Evolutionary conservation across 352 stramenopile genomes (phyloP).

Genomic region (Lagenidium sp.): DNA sequence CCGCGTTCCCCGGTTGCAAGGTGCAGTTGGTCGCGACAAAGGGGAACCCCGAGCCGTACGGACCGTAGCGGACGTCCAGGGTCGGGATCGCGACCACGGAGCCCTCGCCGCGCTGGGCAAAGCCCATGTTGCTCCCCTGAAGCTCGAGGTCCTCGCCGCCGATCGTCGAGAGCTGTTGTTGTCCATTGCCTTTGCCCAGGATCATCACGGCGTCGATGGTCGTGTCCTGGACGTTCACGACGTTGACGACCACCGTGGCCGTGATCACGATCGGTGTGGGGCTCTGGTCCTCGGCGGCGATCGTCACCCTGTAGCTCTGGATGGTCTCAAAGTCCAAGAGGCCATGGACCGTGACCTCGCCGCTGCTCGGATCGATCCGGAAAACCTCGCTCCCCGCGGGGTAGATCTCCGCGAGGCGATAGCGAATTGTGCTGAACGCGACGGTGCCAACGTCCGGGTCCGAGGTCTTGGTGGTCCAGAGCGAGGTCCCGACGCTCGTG

Average conservation of each 20-base stretch:
- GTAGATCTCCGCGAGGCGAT: constrained; percentile 17
- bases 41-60: constrained; percentile 21
- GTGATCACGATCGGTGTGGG: constrained; percentile 1
- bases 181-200: background rate
- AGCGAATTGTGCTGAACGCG: constrained; percentile 24
- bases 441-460: constrained; percentile 30
- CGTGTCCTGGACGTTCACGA: constrained; percentile 18
- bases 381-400: constrained; percentile 21
- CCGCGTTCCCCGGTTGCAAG: constrained; percentile 34
- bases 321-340: constrained; percentile 39
- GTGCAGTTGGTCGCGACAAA: constrained; percentile 30
- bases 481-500: constrained; percentile 6
- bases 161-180: constrained; percentile 14
- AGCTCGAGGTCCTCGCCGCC: constrained; percentile 29
- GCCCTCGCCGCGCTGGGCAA: constrained; percentile 31
- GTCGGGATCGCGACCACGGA: constrained; percentile 21
- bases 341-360: constrained; percentile 19
- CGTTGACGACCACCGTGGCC: background rate
- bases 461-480: constrained; percentile 18
- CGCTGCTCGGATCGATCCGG: constrained; percentile 18
- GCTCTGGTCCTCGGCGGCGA: constrained; percentile 27
- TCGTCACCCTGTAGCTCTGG: constrained; percentile 27
- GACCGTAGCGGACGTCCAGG: constrained; percentile 31
- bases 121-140: constrained; percentile 42
- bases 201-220: constrained; percentile 14